Evolutionary conservation across 345 rosid genomes (phyloP), one percentile per base, ranked within the genome.

Genomic region (Citrus maxima): DNA sequence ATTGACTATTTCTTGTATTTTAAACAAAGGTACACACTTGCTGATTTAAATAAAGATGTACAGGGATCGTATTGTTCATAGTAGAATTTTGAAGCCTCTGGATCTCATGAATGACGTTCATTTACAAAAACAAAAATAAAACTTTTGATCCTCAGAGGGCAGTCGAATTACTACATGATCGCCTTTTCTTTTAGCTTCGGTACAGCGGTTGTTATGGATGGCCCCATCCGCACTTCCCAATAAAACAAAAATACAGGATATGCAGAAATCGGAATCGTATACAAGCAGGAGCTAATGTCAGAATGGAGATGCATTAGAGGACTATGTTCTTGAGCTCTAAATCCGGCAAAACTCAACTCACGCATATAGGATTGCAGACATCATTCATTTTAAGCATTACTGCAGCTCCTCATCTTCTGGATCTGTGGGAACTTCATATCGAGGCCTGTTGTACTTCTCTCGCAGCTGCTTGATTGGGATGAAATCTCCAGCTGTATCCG

Each of bases 381-480:
- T 32, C 34, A 60, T 42, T 42, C 69, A 56, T 42, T 46, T 84
- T 59, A 82, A 59, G 85, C 35, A 67, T 80, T 72, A 38, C 81
- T 81, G 68, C 68, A 72, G 77, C 24, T 89, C 87, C 13, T 88
- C 91, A 10, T 88, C 93, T 70, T 87, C 80, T 60, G 90, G 90
- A 80, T 93, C 88, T 18, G 77, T 74, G 19, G 95, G 93, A 69
- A 88, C 84, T 85, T 93, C 98, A 80, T 92, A 90, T 38, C 96
- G 88, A 25, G 96, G 92, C 82, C 81, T 88, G 78, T 88, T 91
- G 80, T 89, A 90, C 80, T 89, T 93, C 69, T 95, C 99, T 4
- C 96, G 95, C 28, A 93, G 89, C 80, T 95, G 99, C 87, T 91
- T 91, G 85, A 92, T 87, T 6, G 98, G 97, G 83, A 95, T 92